A percentile compares a stretch with the other conserved stretches of the same genome.
Conservation (phyloP, 1,284 basidiomycete genomes). For the Hymenochaete sp. region DNA sequence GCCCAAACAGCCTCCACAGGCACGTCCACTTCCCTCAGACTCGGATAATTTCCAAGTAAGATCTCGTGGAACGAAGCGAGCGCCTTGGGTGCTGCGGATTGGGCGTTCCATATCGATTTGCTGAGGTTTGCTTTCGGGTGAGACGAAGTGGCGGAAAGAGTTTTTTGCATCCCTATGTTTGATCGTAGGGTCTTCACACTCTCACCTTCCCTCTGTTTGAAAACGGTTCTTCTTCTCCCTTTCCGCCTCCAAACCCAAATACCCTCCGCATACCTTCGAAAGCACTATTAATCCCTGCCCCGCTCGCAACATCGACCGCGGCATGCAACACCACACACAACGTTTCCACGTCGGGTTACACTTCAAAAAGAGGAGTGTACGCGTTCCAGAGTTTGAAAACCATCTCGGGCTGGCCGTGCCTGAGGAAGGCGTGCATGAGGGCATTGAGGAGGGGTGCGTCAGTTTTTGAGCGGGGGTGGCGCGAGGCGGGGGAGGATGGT, state of each 20-base stretch:
- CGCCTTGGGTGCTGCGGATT: constrained; percentile 37
- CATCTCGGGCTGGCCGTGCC: constrained; percentile 44
- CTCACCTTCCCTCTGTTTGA: not conserved
- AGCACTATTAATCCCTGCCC: constrained; percentile 29
- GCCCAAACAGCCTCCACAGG: constrained; percentile 28
- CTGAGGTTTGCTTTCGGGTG: constrained; percentile 1
- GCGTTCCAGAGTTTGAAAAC: constrained; percentile 57
- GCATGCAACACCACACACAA: constrained; percentile 53
- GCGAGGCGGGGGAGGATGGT: no score
- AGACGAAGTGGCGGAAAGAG: not conserved
- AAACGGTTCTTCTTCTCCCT: not conserved
- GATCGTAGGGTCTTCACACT: not conserved
- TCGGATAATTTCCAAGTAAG: constrained; percentile 43
- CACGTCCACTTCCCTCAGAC: constrained; percentile 22
- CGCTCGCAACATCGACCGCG: constrained; percentile 39
- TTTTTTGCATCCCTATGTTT: not conserved
- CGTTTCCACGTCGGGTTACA: constrained; percentile 44
- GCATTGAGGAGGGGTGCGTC: constrained; percentile 39
- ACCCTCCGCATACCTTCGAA: not conserved
- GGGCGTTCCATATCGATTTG: constrained; percentile 39
- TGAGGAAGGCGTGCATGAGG: constrained; percentile 44
- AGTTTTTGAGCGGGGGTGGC: not conserved
- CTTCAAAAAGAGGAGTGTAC: constrained; percentile 44
- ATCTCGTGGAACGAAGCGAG: constrained; percentile 41
- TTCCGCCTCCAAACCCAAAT: not conserved